Conservation (phyloP, 108 stramenopile genomes). For the Pseudonitzschia pungens region DNA sequence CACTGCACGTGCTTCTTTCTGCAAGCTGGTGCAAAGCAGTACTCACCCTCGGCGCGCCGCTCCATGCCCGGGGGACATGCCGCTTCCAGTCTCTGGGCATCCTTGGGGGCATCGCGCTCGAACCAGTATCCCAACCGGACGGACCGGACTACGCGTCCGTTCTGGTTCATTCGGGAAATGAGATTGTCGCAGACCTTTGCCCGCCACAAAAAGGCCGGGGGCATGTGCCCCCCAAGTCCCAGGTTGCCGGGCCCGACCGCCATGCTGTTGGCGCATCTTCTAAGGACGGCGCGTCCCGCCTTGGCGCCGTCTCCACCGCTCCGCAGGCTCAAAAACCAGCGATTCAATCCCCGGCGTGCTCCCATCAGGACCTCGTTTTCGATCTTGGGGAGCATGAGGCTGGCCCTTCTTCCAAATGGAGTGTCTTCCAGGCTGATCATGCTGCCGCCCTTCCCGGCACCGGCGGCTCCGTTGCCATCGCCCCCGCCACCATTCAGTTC, state of each 20-base stretch:
- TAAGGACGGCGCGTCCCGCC: constrained; percentile 81
- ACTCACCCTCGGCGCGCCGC: constrained; percentile 61
- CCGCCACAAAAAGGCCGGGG: constrained; percentile 80
- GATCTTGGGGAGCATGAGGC: constrained; percentile 83
- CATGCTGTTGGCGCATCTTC: constrained; percentile 65
- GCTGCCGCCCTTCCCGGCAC: constrained; percentile 19
- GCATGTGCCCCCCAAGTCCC: constrained; percentile 80
- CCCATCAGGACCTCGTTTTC: constrained; percentile 87
- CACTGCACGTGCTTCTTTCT: no score
- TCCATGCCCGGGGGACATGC: constrained; percentile 60
- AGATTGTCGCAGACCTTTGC: constrained; percentile 86
- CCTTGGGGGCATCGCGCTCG: constrained; percentile 77
- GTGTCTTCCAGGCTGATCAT: constrained; percentile 74
- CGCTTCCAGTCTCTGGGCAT: constrained; percentile 63
- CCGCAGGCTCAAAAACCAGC: constrained; percentile 84
- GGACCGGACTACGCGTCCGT: constrained; percentile 70
- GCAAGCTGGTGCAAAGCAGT: no score
- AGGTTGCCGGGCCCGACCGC: constrained; percentile 71
- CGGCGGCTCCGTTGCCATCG: background rate
- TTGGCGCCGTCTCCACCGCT: constrained; percentile 89
- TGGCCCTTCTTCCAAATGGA: constrained; percentile 83
- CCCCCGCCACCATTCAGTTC: background rate
- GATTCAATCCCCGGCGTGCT: constrained; percentile 77
- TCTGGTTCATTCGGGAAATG: constrained; percentile 69
- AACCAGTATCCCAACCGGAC: constrained; percentile 84